phyloP scores from a whole-genome alignment of 345 rosid species.

The Atalantia buxifolia region DNA sequence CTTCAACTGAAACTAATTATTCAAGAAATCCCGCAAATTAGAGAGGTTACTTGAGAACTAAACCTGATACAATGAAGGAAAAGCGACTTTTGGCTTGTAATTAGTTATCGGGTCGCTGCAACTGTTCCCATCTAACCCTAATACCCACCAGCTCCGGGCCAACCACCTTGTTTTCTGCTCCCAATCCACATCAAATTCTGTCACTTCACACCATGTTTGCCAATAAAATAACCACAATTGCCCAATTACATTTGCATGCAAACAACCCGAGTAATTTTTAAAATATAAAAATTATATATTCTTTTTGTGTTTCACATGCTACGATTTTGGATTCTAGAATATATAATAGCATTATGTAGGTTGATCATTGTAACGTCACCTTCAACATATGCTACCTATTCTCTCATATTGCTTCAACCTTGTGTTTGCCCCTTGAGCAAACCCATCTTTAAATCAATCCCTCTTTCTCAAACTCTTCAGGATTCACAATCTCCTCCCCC shows the following conservation, averaged over 20 bases:
- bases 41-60: conserved; percentile 35
- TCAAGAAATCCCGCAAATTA: conserved; percentile 20
- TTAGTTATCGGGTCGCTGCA: conserved; percentile 67
- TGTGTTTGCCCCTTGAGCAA: conserved; percentile 10
- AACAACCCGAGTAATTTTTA: conserved; percentile 7
- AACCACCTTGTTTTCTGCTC: conserved; percentile 22
- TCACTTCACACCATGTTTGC: not conserved
- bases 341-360: not conserved
- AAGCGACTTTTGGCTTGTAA: conserved; percentile 74
- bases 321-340: conserved; percentile 10
- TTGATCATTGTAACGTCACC: conserved; percentile 35
- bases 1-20: conserved; percentile 22
- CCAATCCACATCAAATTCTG: conserved; percentile 11
- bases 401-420: conserved; percentile 15
- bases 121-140: conserved; percentile 22
- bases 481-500: conserved; percentile 26
- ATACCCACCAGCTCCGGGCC: conserved; percentile 39
- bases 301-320: conserved; percentile 2
- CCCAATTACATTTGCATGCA: conserved; percentile 16
- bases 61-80: conserved; percentile 42
- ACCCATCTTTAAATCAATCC: conserved; percentile 31
- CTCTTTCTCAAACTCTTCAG: conserved; percentile 28
- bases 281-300: not conserved
- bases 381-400: conserved; percentile 23
- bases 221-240: not conserved